A percentile compares a stretch with the other conserved stretches of the same genome.
These are phyloP conservation scores for Gracilaria domingensis DNA, from an alignment of 23 red algal species.

Conservation along the genomic window DNA sequence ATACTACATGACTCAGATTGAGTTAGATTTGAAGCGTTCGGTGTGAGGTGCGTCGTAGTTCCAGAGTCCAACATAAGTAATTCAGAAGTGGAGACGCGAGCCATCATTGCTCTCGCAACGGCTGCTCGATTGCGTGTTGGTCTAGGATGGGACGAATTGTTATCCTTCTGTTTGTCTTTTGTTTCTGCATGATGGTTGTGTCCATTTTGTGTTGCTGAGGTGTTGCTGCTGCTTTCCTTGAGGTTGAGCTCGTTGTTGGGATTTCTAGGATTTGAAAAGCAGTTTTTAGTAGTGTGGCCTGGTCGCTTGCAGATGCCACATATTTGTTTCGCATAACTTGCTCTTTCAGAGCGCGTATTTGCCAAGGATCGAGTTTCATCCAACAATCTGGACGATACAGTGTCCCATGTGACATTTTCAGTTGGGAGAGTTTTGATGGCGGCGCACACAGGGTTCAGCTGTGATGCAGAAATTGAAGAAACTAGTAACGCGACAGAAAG, in stretches of 20 bases:
- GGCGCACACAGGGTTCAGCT: constrained; percentile 20
- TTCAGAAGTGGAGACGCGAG: background rate
- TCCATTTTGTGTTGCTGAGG: background rate
- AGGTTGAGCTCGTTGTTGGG: constrained; percentile 25
- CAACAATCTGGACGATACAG: constrained; percentile 13
- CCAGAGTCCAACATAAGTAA: constrained; percentile 47
- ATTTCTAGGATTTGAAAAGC: constrained; percentile 22
- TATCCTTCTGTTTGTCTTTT: constrained; percentile 27
- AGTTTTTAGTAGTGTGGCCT: background rate
- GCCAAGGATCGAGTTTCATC: constrained; percentile 13
- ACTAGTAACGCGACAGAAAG: constrained; percentile 26
- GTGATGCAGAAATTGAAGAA: constrained; percentile 14
- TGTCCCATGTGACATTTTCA: constrained; percentile 26
- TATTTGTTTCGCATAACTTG: background rate
- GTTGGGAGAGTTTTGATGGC: constrained; percentile 51
- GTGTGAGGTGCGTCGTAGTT: constrained; percentile 50
- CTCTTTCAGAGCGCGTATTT: background rate
- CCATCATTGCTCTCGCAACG: background rate
- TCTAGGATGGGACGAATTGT: background rate
- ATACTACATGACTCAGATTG: background rate
- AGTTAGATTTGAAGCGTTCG: background rate
- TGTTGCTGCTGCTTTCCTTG: background rate
- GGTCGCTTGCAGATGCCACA: constrained; percentile 9
- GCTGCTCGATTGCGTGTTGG: constrained; percentile 19
- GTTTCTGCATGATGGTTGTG: background rate